Base-by-base conservation (phyloP, 495 filamentous ascomycete genomes). In the Penicillium paxilli region DNA sequence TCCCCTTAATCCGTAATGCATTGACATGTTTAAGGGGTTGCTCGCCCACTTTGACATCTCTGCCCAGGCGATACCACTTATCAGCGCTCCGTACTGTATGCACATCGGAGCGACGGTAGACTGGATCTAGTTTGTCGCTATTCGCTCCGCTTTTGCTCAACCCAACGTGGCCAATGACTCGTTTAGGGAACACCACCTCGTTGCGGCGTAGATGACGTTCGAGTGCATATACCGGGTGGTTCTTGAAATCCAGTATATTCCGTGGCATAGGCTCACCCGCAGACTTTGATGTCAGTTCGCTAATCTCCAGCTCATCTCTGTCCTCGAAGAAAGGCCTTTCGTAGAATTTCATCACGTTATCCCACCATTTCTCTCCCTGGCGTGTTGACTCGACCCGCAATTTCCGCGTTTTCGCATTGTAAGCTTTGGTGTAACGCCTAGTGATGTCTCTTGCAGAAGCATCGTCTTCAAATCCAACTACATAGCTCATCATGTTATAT, bases 221-320 rank as follows among this genome's bases (percentile, higher is more conserved):
- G 1, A 99, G 79, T 2, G 89, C 92, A 62, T 92, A 97, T 41
- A 90, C 71, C 0, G 95, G 95, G 69, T 99, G 94, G 59, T 89
- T 85, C 65, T 96, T 96, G 71, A 97, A 95, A 62, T 98, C 93
- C 40, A 85, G 82, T 16, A 97, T 83, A 58, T 92, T 96, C 40
- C 84, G 82, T 5, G 94, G 94, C 85, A 99, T 92, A 4, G 88
- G 88, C 63, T 99, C 94, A 10, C 78, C 74, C 0, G 85, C 83
- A 51, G 90, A 86, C 52, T 80, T 83, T 6, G 80, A 78, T 0
- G 82, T 77, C 4, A 98, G 71, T 59, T 96, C 92, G 9, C 77
- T 84, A 24, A 87, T 77, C 64, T 98, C 94, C 21, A 94, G 80
- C 67, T 90, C 86, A 59, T 96, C 91, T 2, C 90, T 76, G 58